phyloP scores from a whole-genome alignment of 768 basidiomycete genomes.

The Termitomyces sp. region DNA sequence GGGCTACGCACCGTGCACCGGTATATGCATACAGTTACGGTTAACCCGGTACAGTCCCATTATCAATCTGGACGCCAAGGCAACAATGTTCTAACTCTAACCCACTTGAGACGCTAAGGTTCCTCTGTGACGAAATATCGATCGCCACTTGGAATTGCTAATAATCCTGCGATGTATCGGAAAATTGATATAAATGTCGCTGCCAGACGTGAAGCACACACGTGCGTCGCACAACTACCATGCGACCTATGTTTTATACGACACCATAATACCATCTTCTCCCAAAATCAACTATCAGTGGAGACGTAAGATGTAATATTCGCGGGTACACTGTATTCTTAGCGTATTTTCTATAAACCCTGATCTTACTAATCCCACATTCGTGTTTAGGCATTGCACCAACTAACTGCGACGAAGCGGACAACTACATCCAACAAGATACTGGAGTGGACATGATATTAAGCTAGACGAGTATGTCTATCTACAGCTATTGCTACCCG shows the following conservation, averaged over 20 bases:
- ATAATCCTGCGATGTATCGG: background rate
- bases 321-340: background rate
- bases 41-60: slow-evolving; percentile 18
- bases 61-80: slow-evolving; percentile 11
- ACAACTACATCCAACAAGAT: background rate
- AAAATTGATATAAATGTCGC: background rate
- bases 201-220: background rate
- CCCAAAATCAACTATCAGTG: background rate
- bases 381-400: background rate
- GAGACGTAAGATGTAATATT: background rate
- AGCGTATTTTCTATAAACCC: background rate
- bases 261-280: background rate
- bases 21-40: slow-evolving; percentile 14
- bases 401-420: background rate
- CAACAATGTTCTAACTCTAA: slow-evolving; percentile 17
- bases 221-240: background rate
- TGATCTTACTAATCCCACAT: background rate
- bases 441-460: background rate
- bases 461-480: background rate
- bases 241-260: background rate
- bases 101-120: slow-evolving; percentile 3
- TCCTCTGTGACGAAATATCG: slow-evolving; percentile 1
- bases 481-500: background rate
- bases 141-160: slow-evolving; percentile 5
- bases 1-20: slow-evolving; percentile 21